Base-by-base conservation (phyloP, 1,284 basidiomycete species). In the Peniophora sp. region DNA sequence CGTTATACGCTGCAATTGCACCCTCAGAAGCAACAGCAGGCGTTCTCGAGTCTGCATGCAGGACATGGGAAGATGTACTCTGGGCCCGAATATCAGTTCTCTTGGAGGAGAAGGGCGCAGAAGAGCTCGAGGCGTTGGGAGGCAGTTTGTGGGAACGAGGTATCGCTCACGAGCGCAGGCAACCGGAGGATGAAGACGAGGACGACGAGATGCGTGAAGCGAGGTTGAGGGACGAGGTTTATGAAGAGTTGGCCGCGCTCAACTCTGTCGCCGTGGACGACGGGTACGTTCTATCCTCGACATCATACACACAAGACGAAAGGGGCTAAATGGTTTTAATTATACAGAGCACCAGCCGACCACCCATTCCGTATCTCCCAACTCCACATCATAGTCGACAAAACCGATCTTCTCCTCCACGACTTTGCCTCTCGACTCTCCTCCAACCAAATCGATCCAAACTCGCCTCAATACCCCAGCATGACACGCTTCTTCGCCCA, bases 401-500 rank as follows among this genome's bases (percentile, higher is more conserved):
- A 79, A 24, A 85, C 85, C 1, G 78, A 83, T 16, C 64, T 71
- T 3, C 69, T 96, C 3, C 69, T 96, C 20, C 75, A 86, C n/a
- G 77, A 77, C 2, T 93, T 94, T 61, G 85, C 89, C 9, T 24
- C 16, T 50, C 52, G 32, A 41, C 39, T 12, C 35, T 27, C 45
- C 36, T 22, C 27, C 49, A 19, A 46, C 38, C 39, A 48, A 16
- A 38, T 49, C 5, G 49, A 50, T 23, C 60, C 27, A 5, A 6
- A 5, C 27, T 34, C 34, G 20, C 46, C 41, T 19, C 89, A 85
- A 55, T 86, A 85, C 59, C 72, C 80, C 0, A 73, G 76, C 0
- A 75, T 88, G 72, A 81, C 77, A 43, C 89, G 95, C 22, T 99
- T 99, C 74, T 97, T 97, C 63, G 85, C 94, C 0, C 96, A 99